Evolutionary conservation across 2,329 filamentous ascomycete species (phyloP).

Genomic region (Neofusicoccum parvum): DNA sequence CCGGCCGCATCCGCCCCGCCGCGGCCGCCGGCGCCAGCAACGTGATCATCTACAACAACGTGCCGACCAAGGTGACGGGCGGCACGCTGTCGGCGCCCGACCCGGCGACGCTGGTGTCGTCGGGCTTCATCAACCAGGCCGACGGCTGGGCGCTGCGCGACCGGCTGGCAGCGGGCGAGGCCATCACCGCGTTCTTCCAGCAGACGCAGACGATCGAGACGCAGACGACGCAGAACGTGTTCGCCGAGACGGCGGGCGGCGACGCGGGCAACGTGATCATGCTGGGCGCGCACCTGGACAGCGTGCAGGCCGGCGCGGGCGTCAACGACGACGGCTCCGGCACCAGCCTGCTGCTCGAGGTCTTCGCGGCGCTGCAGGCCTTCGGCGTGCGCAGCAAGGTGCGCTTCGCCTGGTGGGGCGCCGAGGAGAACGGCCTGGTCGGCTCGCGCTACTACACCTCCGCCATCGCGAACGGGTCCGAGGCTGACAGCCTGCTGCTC

Average conservation of each 20-base stretch:
- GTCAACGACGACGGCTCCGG: slow-evolving; percentile 54
- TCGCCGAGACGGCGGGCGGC: slow-evolving; percentile 63
- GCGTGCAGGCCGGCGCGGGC: slow-evolving; percentile 55
- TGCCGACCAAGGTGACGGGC: slow-evolving; percentile 40
- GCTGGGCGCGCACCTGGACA: slow-evolving; percentile 25
- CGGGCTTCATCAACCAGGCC: slow-evolving; percentile 46
- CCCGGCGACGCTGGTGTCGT: slow-evolving; percentile 38
- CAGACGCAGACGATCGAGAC: slow-evolving; percentile 51
- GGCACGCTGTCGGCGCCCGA: slow-evolving; percentile 44
- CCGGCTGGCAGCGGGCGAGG: slow-evolving; percentile 44
- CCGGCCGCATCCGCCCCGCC: slow-evolving; percentile 44
- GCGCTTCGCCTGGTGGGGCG: slow-evolving; percentile 69
- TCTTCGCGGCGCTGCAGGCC: slow-evolving; percentile 60
- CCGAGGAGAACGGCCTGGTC: slow-evolving; percentile 67
- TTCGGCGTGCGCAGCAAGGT: slow-evolving; percentile 67
- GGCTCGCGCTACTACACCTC: slow-evolving; percentile 55
- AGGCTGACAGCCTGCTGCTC: slow-evolving; percentile 64
- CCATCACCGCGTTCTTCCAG: slow-evolving; percentile 44
- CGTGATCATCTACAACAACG: slow-evolving; percentile 47
- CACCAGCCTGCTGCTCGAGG: slow-evolving; percentile 58
- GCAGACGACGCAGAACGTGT: slow-evolving; percentile 61
- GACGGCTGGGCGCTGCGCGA: slow-evolving; percentile 47
- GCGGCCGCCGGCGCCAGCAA: slow-evolving; percentile 44
- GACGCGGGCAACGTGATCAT: slow-evolving; percentile 56
- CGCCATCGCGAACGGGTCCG: slow-evolving; percentile 39